These are phyloP conservation scores for Salix brachista DNA, from an alignment of 345 rosid genomes.

Conservation along the genomic window DNA sequence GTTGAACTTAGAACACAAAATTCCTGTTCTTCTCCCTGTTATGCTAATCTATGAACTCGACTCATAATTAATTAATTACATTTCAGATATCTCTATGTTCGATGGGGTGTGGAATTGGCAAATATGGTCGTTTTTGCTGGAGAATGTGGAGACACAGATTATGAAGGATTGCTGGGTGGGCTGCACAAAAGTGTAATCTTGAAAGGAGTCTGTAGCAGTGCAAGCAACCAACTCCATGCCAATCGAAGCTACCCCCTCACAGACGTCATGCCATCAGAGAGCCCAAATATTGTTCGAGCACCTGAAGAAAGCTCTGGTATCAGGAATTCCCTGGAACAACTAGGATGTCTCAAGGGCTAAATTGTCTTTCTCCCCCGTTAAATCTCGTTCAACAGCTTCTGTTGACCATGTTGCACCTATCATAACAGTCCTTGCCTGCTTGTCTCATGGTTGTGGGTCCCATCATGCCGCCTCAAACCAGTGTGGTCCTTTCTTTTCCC, in stretches of 20 bases:
- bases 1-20: background rate
- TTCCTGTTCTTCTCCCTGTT: background rate
- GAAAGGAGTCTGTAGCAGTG: conserved; percentile 58
- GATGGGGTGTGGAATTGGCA: conserved; percentile 86
- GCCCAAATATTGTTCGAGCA: conserved; percentile 57
- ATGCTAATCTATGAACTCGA: background rate
- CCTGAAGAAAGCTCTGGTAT: conserved; percentile 40
- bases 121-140: conserved; percentile 87
- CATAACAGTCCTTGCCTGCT: background rate
- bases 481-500: background rate
- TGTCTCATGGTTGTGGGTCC: background rate
- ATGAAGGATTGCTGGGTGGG: conserved; percentile 90
- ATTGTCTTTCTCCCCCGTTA: background rate
- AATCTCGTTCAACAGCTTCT: background rate
- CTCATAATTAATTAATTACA: conserved; percentile 1
- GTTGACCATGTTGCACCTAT: background rate
- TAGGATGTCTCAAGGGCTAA: conserved; percentile 34
- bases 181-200: conserved; percentile 69
- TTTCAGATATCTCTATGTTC: conserved; percentile 77
- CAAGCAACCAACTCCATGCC: conserved; percentile 49
- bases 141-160: conserved; percentile 91
- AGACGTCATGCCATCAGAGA: conserved; percentile 71
- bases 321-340: conserved; percentile 52
- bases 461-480: background rate
- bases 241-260: conserved; percentile 79